Percentiles rank a stretch among this genome's conserved stretches.
Conservation (phyloP, 148 eudicot genomes). For the Polygonum maritimum region DNA sequence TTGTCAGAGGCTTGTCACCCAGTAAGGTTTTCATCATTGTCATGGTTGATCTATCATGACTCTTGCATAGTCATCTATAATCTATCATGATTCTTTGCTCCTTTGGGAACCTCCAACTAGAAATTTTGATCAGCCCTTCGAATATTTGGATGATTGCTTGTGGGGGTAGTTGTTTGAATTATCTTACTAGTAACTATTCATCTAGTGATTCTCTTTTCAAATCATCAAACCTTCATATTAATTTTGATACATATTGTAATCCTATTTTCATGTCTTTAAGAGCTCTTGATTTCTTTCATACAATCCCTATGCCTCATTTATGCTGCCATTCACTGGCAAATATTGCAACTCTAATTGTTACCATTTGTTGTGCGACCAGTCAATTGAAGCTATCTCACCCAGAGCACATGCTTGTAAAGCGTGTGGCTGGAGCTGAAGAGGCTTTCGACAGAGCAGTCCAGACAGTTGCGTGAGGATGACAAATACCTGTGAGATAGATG, state of each 20-base stretch:
- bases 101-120: neutral
- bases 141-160: neutral
- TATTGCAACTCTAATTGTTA: neutral
- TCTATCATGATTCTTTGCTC: neutral
- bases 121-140: neutral
- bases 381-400: slow-evolving; percentile 70
- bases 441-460: slow-evolving; percentile 73
- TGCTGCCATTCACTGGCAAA: neutral
- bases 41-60: neutral
- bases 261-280: neutral
- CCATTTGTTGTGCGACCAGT: slow-evolving; percentile 32
- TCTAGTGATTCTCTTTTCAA: neutral
- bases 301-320: neutral
- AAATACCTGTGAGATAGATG: neutral
- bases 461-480: slow-evolving; percentile 36
- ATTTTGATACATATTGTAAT: neutral
- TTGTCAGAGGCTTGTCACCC: neutral
- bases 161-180: neutral
- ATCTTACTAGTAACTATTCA: no score
- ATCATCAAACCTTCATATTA: neutral
- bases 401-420: slow-evolving; percentile 66
- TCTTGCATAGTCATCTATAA: neutral
- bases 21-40: neutral
- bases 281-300: neutral
- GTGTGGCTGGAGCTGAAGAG: slow-evolving; percentile 55